Conservation (phyloP, 2,329 filamentous ascomycete species). For the Lasiodiplodia gonubiensis region DNA sequence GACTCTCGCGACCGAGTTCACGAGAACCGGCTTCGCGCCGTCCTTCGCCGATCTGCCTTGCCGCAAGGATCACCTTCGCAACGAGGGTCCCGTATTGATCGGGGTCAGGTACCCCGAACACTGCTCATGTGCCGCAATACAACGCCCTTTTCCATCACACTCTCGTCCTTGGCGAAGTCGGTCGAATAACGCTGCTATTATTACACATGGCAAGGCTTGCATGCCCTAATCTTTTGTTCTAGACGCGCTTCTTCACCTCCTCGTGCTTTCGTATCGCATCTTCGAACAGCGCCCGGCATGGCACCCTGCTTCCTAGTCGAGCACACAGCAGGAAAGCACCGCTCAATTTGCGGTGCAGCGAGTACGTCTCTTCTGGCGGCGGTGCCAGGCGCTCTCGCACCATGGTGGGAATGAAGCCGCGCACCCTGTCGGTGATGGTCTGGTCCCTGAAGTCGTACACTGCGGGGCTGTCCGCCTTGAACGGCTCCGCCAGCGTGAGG, state of each 20-base stretch:
- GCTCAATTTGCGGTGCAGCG: conserved; percentile 90
- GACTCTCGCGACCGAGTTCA: background rate
- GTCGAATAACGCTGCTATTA: conserved; percentile 5
- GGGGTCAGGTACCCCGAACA: conserved; percentile 6
- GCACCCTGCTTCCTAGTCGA: conserved; percentile 79
- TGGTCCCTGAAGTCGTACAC: conserved; percentile 92
- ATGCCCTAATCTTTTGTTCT: background rate
- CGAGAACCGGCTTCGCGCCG: background rate
- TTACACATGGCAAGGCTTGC: conserved; percentile 13
- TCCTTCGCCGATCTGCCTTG: background rate
- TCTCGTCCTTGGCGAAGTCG: background rate
- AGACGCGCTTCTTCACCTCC: background rate
- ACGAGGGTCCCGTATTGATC: background rate
- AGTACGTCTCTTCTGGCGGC: conserved; percentile 97
- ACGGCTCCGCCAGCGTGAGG: conserved; percentile 90
- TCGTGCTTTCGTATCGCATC: conserved; percentile 53
- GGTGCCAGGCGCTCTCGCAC: conserved; percentile 84
- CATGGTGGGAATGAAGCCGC: conserved; percentile 90
- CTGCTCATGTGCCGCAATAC: background rate
- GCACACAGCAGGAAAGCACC: conserved; percentile 95
- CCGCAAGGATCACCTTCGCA: background rate
- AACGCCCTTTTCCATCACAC: background rate
- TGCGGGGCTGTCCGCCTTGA: conserved; percentile 73
- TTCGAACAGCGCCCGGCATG: conserved; percentile 80
- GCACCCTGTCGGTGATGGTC: conserved; percentile 94